Evolutionary conservation across 2,329 filamentous ascomycete genomes (phyloP), one percentile per base, ranked within the genome.

Genomic region (Boeremia exigua): DNA sequence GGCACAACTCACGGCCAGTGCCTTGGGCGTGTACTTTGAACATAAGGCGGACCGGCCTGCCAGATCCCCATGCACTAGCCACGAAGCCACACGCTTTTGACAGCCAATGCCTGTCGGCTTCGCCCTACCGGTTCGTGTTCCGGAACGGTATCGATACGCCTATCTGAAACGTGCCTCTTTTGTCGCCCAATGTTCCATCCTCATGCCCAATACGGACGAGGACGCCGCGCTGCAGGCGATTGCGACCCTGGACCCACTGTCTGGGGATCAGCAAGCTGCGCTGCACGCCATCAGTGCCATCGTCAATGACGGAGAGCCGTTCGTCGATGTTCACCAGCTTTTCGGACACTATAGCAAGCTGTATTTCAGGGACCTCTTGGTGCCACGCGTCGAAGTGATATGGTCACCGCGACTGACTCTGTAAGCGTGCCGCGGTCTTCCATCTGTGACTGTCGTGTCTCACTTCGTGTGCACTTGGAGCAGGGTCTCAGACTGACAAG

Each of bases 401-500:
- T 80, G 78, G 78, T 79, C 78, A 23, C 58, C 71, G 28, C 70
- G 77, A 43, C 65, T 80, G 58, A 80, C 77, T n/a, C 71, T 79
- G 66, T 75, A 70, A 62, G 72, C 56, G 51, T 56, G 42, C 36
- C 33, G 40, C 33, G 48, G 19, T 25, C 11, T 51, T 43, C 28
- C 38, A 29, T 46, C 50, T 51, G 52, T 37, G 48, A 56, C 55
- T 29, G 48, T 23, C 19, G 19, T 23, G 19, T 59, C 46, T 56
- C 48, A 51, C 51, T 25, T 25, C 32, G 47, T 12, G 17, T 27
- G 34, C 34, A 14, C 23, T 33, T 33, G 27, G 39, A 48, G 45
- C 43, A 48, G 37, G 30, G 50, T 50, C 38, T 56, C 56, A 58
- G 39, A 46, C 54, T 53, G 38, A 46, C 45, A 45, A 44, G 28